These are phyloP conservation scores for Ceratocystis ficicola DNA, from an alignment of 2,329 filamentous ascomycete genomes.

Conservation along the genomic window DNA sequence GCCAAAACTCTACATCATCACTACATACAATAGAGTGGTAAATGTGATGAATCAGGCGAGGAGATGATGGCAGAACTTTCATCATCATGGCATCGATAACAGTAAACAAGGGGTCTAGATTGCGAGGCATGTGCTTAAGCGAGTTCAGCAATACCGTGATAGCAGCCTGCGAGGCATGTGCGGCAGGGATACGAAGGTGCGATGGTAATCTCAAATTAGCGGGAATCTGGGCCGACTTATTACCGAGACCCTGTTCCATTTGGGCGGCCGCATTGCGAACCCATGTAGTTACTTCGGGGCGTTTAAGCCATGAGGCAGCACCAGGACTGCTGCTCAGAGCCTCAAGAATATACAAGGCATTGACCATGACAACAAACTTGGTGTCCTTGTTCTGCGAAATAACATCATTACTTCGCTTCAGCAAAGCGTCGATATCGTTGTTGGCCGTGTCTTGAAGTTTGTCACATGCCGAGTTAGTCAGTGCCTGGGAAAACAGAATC, in stretches of 20 bases:
- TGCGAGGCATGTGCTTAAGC: constrained; percentile 58
- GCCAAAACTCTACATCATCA: constrained; percentile 76
- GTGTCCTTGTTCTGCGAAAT: constrained; percentile 57
- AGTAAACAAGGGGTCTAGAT: constrained; percentile 72
- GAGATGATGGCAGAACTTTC: constrained; percentile 66
- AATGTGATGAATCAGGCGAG: constrained; percentile 67
- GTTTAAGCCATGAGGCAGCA: constrained; percentile 59
- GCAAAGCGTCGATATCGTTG: constrained; percentile 59
- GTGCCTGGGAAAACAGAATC: constrained; percentile 77
- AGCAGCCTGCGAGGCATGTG: constrained; percentile 53
- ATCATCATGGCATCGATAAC: constrained; percentile 73
- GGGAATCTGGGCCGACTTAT: constrained; percentile 38
- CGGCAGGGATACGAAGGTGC: constrained; percentile 66
- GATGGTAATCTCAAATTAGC: constrained; percentile 57
- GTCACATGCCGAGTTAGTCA: constrained; percentile 62
- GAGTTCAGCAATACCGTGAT: constrained; percentile 79
- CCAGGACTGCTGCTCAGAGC: constrained; percentile 58
- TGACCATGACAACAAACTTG: constrained; percentile 59
- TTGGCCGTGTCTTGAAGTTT: constrained; percentile 63
- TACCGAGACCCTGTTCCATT: constrained; percentile 45
- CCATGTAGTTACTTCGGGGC: constrained; percentile 48
- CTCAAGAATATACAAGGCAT: constrained; percentile 74
- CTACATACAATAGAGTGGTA: constrained; percentile 75
- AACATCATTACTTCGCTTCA: constrained; percentile 53
- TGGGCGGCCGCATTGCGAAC: constrained; percentile 59